Percentiles rank a stretch among this genome's conserved stretches.
These are phyloP conservation scores for Amniculicola lignicola DNA, from an alignment of 495 filamentous ascomycete species.

Conservation along the genomic window DNA sequence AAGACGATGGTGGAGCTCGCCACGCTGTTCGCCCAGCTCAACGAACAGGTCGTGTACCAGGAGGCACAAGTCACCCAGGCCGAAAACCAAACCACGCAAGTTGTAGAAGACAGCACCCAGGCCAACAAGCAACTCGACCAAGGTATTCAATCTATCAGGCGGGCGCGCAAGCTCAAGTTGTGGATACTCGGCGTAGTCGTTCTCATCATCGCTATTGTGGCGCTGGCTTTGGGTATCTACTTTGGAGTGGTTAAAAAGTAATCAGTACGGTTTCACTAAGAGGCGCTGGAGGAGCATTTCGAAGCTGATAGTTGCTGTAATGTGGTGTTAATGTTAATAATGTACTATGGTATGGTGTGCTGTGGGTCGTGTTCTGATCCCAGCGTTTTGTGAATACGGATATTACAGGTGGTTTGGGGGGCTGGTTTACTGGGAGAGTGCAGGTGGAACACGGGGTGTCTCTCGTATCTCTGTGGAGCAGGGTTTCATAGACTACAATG, in stretches of 20 bases:
- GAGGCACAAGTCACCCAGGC: conserved; percentile 54
- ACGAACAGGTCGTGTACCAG: conserved; percentile 62
- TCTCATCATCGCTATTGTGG: conserved; percentile 48
- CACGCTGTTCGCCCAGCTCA: conserved; percentile 64
- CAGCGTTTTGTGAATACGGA: too few relatives aligned
- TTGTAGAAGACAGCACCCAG: conserved; percentile 55
- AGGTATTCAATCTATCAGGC: conserved; percentile 56
- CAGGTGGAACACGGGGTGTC: too few relatives aligned
- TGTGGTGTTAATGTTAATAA: too few relatives aligned
- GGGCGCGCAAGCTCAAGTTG: conserved; percentile 67
- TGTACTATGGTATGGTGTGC: too few relatives aligned
- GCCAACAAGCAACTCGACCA: conserved; percentile 60
- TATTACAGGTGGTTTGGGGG: too few relatives aligned
- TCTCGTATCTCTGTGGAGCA: too few relatives aligned
- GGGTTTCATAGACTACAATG: too few relatives aligned
- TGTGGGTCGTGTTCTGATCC: too few relatives aligned
- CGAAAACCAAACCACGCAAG: conserved; percentile 56
- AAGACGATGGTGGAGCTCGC: conserved; percentile 62
- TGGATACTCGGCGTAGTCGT: conserved; percentile 58
- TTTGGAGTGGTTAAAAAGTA: conserved; percentile 39
- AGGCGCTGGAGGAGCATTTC: too few relatives aligned
- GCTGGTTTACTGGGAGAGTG: too few relatives aligned
- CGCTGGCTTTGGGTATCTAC: conserved; percentile 43
- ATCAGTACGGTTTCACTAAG: too few relatives aligned
- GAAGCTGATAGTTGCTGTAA: too few relatives aligned